Conservation (phyloP, 345 rosid species). For the Psidium friedrichsthalianum region DNA sequence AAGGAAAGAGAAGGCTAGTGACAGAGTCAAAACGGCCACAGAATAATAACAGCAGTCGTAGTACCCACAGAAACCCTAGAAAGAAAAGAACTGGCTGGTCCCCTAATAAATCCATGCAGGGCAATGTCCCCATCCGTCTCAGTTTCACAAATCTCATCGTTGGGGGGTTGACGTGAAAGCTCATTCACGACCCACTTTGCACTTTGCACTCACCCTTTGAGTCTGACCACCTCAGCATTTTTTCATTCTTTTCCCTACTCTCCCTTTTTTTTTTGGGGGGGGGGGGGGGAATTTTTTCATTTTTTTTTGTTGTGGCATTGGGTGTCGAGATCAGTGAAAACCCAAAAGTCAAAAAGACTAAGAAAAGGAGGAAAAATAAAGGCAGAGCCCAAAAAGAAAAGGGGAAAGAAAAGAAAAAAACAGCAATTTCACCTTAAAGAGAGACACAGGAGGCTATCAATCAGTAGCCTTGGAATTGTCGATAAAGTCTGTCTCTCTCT, state of each 20-base stretch:
- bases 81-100: neutral
- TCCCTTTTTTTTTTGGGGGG: neutral
- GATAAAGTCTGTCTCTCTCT: neutral
- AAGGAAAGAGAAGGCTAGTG: neutral
- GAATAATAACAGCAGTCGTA: neutral
- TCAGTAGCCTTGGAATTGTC: constrained; percentile 1
- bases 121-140: neutral
- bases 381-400: neutral
- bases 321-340: neutral
- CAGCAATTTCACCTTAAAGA: constrained; percentile 11
- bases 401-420: constrained; percentile 2
- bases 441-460: constrained; percentile 4
- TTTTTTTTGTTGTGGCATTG: neutral
- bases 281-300: fast-evolving
- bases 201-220: neutral
- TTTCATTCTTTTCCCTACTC: neutral
- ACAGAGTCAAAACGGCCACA: neutral
- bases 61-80: neutral
- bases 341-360: neutral
- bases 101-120: neutral
- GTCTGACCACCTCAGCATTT: neutral
- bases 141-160: neutral
- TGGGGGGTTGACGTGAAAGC: constrained; percentile 7
- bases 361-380: neutral
- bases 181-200: neutral